These are phyloP conservation scores for Phaeosphaeriaceae sp. DNA, from an alignment of 2,329 filamentous ascomycete species.

Conservation along the genomic window DNA sequence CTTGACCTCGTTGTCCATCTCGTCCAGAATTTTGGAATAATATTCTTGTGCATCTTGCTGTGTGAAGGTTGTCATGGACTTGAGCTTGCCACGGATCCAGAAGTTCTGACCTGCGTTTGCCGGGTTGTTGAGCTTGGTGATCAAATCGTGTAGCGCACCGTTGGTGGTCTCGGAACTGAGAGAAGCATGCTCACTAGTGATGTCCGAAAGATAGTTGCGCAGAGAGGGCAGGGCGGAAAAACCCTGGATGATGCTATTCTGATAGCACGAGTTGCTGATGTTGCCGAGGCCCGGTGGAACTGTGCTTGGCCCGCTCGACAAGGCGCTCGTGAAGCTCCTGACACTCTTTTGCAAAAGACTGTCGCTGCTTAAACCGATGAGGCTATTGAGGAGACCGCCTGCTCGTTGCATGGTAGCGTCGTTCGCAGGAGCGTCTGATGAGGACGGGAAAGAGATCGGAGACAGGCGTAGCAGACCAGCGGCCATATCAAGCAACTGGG, in stretches of 20 bases:
- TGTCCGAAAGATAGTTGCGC: constrained; percentile 65
- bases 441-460: constrained; percentile 9
- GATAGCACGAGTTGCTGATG: constrained; percentile 94
- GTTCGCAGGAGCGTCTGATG: constrained; percentile 19
- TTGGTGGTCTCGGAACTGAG: constrained; percentile 56
- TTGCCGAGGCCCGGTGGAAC: constrained; percentile 77
- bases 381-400: constrained; percentile 34
- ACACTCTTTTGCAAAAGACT: constrained; percentile 46
- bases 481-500: constrained; percentile 52
- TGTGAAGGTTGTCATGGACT: constrained; percentile 93
- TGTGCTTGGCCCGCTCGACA: constrained; percentile 37
- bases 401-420: constrained; percentile 27
- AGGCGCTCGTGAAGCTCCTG: constrained; percentile 45
- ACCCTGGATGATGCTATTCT: constrained; percentile 89
- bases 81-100: constrained; percentile 82
- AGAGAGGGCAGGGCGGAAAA: constrained; percentile 78
- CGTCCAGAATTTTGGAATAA: constrained; percentile 86
- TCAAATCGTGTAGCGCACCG: constrained; percentile 67
- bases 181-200: constrained; percentile 39
- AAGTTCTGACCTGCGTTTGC: constrained; percentile 76
- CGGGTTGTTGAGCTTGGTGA: constrained; percentile 72
- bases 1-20: constrained; percentile 78
- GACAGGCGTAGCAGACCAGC: constrained; percentile 11
- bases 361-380: constrained; percentile 49
- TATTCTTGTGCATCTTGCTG: constrained; percentile 99